Conservation (phyloP, 1,139 yeast species). For the Scheffersomyces segobiensis region DNA sequence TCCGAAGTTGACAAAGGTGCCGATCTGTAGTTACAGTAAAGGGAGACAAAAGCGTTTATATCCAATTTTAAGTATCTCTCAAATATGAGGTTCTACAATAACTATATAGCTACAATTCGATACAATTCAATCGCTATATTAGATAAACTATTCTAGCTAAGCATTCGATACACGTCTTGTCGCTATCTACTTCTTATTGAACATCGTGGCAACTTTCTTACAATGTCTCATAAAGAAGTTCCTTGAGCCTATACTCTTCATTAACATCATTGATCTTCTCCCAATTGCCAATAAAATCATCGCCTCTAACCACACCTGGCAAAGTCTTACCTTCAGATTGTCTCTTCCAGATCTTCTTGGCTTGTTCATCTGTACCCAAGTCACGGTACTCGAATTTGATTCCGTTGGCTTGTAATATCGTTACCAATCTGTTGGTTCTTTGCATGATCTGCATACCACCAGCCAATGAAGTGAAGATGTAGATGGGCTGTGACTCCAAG, state of each 20-base stretch:
- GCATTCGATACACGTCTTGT: not conserved
- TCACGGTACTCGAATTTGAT: constrained; percentile 72
- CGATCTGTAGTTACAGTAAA: too few relatives aligned
- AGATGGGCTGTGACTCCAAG: constrained; percentile 59
- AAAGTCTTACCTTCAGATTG: constrained; percentile 70
- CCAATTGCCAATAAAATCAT: constrained; percentile 83
- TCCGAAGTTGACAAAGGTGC: too few relatives aligned
- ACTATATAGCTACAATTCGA: too few relatives aligned
- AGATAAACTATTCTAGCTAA: not conserved
- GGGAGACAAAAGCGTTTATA: too few relatives aligned
- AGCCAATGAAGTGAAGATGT: constrained; percentile 82
- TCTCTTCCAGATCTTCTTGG: constrained; percentile 84
- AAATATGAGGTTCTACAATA: not conserved
- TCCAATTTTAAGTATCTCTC: too few relatives aligned
- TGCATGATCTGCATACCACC: constrained; percentile 85
- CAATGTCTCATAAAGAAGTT: constrained; percentile 53
- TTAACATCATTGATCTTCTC: constrained; percentile 80
- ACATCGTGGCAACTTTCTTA: constrained; percentile 10
- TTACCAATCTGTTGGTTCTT: constrained; percentile 75
- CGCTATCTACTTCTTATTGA: not conserved
- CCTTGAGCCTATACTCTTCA: constrained; percentile 73
- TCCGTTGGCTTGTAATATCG: constrained; percentile 75
- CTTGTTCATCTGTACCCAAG: constrained; percentile 84
- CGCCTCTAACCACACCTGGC: constrained; percentile 95
- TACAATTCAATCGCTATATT: not conserved